Base-by-base conservation (phyloP, 1,139 yeast genomes). In the Taiozyma sp. region DNA sequence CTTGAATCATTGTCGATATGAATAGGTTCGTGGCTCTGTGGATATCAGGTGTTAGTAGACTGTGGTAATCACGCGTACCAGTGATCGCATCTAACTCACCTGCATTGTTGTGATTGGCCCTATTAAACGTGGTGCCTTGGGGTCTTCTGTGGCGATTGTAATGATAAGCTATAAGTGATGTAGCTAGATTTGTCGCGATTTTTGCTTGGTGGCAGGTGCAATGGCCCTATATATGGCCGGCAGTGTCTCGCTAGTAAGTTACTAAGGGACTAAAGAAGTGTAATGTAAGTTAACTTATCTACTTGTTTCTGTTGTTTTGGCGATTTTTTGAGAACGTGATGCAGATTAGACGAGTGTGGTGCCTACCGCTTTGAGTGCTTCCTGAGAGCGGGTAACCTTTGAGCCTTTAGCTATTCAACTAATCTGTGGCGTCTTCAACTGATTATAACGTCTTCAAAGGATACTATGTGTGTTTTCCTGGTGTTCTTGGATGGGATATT, bases 1-100 rank as follows among this genome's bases (percentile, higher is more conserved):
- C 60, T 56, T 45, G 61, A 53, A 47, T 59, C 62, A 21, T 47
- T 51, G 35, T 57, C 60, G 43, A 53, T 51, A 40, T 46, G 54
- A 14, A 42, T 14, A 2, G 47, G 45, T 13, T 49, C 50, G 47
- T 56, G 47, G 42, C 48, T 50, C 58, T 40, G 8, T 32, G 19
- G 35, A n/a, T 7, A 19, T 10, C 19, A 10, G 3, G 14, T 37
- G 47, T 45, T 45, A 45, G 43, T 45, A 16, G 8, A n/a, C 24
- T 11, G 10, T 29, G 9, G 21, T 29, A 3, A 14, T 14, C 3
- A 32, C 3, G 35, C 35, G 19, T n/a, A 32, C 14, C 6, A 32
- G 6, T 32, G 35, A 32, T n/a, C 6, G 2, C 29, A 9, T 21
- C 37, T 16, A n/a, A 45, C 47, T 39, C 40, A 45, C 47, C 43